Evolutionary conservation across 2,329 filamentous ascomycete genomes (phyloP).

Genomic region (Nigrospora sphaerica): DNA sequence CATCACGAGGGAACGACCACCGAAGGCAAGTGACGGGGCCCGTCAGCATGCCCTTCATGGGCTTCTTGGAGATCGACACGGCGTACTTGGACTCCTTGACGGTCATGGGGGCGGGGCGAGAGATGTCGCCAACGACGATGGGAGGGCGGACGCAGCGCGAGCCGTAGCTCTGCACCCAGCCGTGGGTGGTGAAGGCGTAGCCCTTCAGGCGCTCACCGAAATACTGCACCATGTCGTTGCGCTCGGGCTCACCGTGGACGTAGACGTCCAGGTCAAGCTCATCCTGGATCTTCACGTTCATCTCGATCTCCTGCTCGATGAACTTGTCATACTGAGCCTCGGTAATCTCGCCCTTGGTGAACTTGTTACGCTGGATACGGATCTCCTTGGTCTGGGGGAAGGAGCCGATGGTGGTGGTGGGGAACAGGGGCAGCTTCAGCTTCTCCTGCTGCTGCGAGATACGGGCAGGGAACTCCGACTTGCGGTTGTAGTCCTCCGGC

Average conservation of each 20-base stretch:
- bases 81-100: conserved; percentile 99
- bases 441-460: conserved; percentile 85
- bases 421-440: conserved; percentile 93
- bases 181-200: conserved; percentile 98
- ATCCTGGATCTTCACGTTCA: conserved; percentile 94
- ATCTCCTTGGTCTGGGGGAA: conserved; percentile 99
- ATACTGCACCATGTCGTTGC: conserved; percentile 99
- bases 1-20: conserved; percentile 99
- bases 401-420: conserved; percentile 97
- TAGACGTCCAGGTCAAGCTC: conserved; percentile 96
- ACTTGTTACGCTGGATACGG: conserved; percentile 91
- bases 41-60: conserved; percentile 99
- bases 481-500: conserved; percentile 80
- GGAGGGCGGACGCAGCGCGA: conserved; percentile 97
- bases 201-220: conserved; percentile 96
- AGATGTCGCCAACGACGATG: conserved; percentile 98
- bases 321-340: conserved; percentile 93
- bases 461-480: conserved; percentile 79
- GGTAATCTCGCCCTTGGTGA: conserved; percentile 97
- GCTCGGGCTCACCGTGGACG: conserved; percentile 98
- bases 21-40: conserved; percentile 97
- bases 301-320: conserved; percentile 97
- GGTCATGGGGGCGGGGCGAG: conserved; percentile 92
- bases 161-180: conserved; percentile 97
- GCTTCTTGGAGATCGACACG: conserved; percentile 91